Evolutionary conservation across 139 green algal species (phyloP).

Genomic region (Chlamydomonas applanata): DNA sequence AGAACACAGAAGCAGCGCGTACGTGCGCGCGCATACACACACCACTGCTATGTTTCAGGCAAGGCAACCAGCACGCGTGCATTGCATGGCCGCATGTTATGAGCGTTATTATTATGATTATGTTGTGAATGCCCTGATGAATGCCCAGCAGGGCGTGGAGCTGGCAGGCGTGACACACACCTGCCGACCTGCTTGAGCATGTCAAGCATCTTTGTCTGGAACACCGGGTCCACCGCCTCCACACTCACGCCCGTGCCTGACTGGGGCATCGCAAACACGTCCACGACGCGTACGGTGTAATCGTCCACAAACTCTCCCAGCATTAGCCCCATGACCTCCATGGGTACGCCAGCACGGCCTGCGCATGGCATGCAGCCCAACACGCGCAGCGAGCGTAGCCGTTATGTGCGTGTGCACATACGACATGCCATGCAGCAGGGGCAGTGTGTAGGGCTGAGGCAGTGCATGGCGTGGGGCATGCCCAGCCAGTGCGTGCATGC

Average conservation of each 20-base stretch:
- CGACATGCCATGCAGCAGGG: no score
- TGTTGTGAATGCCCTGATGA: neutral
- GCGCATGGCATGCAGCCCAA: constrained; percentile 13
- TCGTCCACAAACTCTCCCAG: constrained; percentile 99
- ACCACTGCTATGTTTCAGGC: no score
- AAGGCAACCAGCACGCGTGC: no score
- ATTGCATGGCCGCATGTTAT: neutral
- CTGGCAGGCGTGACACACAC: constrained; percentile 38
- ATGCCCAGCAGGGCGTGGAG: neutral
- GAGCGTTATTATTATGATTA: no score
- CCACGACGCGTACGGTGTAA: constrained; percentile 97
- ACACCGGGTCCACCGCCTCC: constrained; percentile 98
- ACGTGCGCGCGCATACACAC: no score
- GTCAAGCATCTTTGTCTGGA: constrained; percentile 99
- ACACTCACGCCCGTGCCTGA: constrained; percentile 95
- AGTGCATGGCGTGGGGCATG: no score
- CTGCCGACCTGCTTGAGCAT: constrained; percentile 98
- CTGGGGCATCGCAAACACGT: constrained; percentile 99
- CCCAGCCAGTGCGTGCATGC: no score
- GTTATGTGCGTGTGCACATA: no score
- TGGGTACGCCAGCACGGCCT: constrained; percentile 95
- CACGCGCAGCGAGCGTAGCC: no score
- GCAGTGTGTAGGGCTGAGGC: no score
- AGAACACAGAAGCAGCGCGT: no score
- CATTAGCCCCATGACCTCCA: constrained; percentile 99